Evolutionary conservation across 2,329 filamentous ascomycete species (phyloP).

Genomic region (Pseudonectria foliicola): DNA sequence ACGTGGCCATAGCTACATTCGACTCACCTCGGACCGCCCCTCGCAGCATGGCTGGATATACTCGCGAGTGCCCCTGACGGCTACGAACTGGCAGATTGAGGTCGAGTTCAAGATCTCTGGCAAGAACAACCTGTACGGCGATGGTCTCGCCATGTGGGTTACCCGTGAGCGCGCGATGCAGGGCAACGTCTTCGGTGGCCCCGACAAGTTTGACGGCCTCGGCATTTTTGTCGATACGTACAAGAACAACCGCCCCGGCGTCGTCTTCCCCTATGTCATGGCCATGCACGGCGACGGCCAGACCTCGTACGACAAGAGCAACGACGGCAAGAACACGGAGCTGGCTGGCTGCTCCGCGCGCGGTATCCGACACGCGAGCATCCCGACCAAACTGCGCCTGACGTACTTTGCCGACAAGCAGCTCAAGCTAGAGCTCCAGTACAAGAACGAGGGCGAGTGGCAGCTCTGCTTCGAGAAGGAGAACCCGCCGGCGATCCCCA

Average conservation of each 20-base stretch:
- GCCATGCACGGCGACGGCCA: slow-evolving; percentile 93
- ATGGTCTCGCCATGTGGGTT: slow-evolving; percentile 97
- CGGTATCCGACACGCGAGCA: slow-evolving; percentile 71
- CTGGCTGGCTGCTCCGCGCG: slow-evolving; percentile 91
- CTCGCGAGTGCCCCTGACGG: slow-evolving; percentile 87
- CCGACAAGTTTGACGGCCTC: slow-evolving; percentile 86
- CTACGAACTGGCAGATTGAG: slow-evolving; percentile 98
- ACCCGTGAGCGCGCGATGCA: slow-evolving; percentile 80
- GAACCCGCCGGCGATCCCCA: slow-evolving; percentile 68
- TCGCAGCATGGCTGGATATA: slow-evolving; percentile 92
- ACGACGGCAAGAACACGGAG: slow-evolving; percentile 90
- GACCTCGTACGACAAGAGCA: slow-evolving; percentile 83
- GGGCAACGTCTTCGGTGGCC: slow-evolving; percentile 81
- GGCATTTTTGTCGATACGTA: slow-evolving; percentile 98
- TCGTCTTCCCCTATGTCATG: slow-evolving; percentile 97
- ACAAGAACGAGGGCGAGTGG: slow-evolving; percentile 87
- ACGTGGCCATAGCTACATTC: slow-evolving; percentile 63
- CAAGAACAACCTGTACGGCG: slow-evolving; percentile 82
- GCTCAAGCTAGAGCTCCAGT: slow-evolving; percentile 84
- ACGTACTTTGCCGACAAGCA: slow-evolving; percentile 97
- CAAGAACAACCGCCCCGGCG: slow-evolving; percentile 96
- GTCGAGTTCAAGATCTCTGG: slow-evolving; percentile 93
- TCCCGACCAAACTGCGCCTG: slow-evolving; percentile 78
- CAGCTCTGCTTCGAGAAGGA: slow-evolving; percentile 76
- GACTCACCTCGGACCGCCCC: slow-evolving; percentile 81